A percentile compares a stretch with the other conserved stretches of the same genome.
These are phyloP conservation scores for Phytopythium cucurbitacearum DNA, from an alignment of 352 stramenopile genomes.

Conservation along the genomic window DNA sequence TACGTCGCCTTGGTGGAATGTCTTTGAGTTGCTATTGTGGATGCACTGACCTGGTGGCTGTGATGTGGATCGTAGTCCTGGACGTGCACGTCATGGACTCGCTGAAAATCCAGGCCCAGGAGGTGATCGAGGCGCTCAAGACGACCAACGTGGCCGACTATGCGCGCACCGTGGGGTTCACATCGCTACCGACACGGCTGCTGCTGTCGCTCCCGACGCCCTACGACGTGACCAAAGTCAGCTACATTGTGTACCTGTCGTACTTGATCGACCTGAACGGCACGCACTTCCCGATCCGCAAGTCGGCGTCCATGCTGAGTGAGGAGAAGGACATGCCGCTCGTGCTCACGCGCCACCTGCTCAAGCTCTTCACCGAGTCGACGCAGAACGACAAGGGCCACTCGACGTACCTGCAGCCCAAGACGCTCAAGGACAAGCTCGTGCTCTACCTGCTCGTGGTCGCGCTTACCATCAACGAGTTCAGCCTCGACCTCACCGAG, in stretches of 20 bases:
- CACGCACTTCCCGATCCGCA: conserved; percentile 55
- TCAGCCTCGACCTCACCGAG: conserved; percentile 73
- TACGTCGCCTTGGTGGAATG: conserved; percentile 24
- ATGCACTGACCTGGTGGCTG: conserved; percentile 1
- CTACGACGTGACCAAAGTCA: conserved; percentile 68
- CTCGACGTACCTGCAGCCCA: conserved; percentile 69
- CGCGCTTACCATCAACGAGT: conserved; percentile 67
- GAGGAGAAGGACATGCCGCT: conserved; percentile 75
- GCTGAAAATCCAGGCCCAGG: conserved; percentile 68
- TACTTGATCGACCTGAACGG: conserved; percentile 72
- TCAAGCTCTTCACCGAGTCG: conserved; percentile 69
- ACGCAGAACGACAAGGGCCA: conserved; percentile 45
- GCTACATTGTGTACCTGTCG: conserved; percentile 65
- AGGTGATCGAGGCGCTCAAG: conserved; percentile 59
- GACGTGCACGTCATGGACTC: conserved; percentile 65
- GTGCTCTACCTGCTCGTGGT: conserved; percentile 72
- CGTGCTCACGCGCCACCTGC: conserved; percentile 60
- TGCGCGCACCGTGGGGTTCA: conserved; percentile 32
- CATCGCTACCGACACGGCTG: conserved; percentile 53
- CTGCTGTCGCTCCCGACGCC: conserved; percentile 62
- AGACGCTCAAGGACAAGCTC: conserved; percentile 80
- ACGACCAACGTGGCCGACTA: conserved; percentile 57
- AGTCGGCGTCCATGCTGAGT: conserved; percentile 61
- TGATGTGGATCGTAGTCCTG: conserved; percentile 42
- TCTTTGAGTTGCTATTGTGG: conserved; percentile 1